phyloP scores from a whole-genome alignment of 805 yeast genomes.

The Monosporozyma siamensis region DNA sequence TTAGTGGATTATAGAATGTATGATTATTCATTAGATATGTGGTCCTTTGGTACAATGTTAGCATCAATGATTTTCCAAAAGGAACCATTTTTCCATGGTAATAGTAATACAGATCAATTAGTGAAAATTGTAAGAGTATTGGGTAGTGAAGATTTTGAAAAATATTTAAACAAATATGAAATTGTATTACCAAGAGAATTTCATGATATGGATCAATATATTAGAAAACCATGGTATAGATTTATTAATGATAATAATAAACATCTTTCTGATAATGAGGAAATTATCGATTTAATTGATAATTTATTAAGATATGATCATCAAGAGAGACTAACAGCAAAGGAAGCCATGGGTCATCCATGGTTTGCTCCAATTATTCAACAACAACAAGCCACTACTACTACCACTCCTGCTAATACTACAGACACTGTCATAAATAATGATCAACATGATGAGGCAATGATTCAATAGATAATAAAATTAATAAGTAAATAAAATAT shows the following conservation, averaged over 20 bases:
- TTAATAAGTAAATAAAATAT: neutral
- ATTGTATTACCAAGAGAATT: slow-evolving; percentile 65
- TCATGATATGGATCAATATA: slow-evolving; percentile 64
- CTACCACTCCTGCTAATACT: neutral
- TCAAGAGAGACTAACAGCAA: slow-evolving; percentile 78
- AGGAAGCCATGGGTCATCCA: slow-evolving; percentile 71
- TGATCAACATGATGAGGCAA: neutral
- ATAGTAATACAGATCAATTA: slow-evolving; percentile 81
- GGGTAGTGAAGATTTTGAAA: slow-evolving; percentile 72
- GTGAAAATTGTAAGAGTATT: slow-evolving; percentile 81
- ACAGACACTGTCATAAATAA: neutral
- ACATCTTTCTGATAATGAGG: slow-evolving; percentile 52
- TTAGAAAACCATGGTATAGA: slow-evolving; percentile 78
- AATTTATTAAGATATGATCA: slow-evolving; percentile 77
- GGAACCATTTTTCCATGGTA: slow-evolving; percentile 90
- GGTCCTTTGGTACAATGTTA: slow-evolving; percentile 91
- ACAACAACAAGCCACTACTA: neutral
- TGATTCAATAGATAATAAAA: neutral
- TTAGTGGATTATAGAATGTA: slow-evolving; percentile 78
- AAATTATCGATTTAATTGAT: slow-evolving; percentile 74
- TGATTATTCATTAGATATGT: slow-evolving; percentile 83
- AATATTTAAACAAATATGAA: slow-evolving; percentile 62
- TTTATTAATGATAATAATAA: slow-evolving; percentile 65
- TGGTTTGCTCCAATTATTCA: slow-evolving; percentile 21
- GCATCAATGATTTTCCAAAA: slow-evolving; percentile 85